These are phyloP conservation scores for Aspergillus udagawae DNA, from an alignment of 2,329 filamentous ascomycete genomes.

Conservation along the genomic window DNA sequence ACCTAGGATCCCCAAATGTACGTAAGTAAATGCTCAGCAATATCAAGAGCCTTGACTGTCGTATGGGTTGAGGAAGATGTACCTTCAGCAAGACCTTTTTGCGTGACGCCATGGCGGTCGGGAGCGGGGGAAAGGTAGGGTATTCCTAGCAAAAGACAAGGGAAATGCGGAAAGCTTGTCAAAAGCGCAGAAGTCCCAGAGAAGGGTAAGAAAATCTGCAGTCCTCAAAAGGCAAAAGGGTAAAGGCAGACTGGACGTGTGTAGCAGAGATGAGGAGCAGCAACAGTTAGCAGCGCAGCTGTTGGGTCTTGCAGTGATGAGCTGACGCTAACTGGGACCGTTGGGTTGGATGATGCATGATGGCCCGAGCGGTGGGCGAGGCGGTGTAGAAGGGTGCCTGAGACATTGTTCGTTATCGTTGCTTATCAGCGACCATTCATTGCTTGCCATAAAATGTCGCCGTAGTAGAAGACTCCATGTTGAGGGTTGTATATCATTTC, in stretches of 20 bases:
- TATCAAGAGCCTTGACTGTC: not conserved
- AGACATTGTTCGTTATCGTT: slow-evolving; percentile 8
- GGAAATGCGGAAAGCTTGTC: not conserved
- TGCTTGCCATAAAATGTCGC: not conserved
- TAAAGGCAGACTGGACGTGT: not conserved
- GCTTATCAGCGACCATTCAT: not conserved
- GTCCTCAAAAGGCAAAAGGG: slow-evolving; percentile 5
- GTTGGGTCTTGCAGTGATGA: slow-evolving; percentile 20
- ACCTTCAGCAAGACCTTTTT: slow-evolving; percentile 94
- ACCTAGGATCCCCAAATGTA: slow-evolving; percentile 56
- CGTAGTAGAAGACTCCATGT: not conserved
- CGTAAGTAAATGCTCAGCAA: slow-evolving; percentile 6
- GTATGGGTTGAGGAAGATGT: slow-evolving; percentile 23
- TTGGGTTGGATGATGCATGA: slow-evolving; percentile 31
- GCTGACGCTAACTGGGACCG: slow-evolving; percentile 11
- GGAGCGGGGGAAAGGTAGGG: slow-evolving; percentile 1
- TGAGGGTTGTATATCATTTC: not conserved
- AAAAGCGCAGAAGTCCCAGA: not conserved
- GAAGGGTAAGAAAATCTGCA: not conserved
- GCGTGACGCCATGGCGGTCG: slow-evolving; percentile 62
- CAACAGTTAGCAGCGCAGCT: not conserved
- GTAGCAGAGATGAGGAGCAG: not conserved
- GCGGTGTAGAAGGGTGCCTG: slow-evolving; percentile 22
- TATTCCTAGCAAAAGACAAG: not conserved
- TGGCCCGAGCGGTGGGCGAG: slow-evolving; percentile 27